These are phyloP conservation scores for Prunus yedoensis DNA, from an alignment of 331 rosid species.

Conservation along the genomic window DNA sequence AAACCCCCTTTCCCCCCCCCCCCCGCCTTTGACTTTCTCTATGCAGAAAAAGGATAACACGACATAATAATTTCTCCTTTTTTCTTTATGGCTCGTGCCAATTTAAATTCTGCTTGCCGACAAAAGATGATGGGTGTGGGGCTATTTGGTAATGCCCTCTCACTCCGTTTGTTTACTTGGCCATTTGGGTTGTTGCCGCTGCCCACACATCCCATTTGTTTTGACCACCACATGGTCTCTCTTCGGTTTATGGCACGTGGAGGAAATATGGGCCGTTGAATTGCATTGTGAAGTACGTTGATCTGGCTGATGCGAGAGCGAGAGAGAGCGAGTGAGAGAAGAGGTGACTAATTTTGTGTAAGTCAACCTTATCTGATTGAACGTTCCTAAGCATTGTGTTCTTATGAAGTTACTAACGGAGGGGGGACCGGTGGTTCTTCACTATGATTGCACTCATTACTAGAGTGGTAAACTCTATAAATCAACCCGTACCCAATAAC, in stretches of 20 bases:
- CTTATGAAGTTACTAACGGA: neutral
- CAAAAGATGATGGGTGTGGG: conserved; percentile 15
- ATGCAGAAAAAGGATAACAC: neutral
- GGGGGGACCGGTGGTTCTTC: neutral
- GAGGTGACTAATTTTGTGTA: neutral
- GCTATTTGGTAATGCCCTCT: neutral
- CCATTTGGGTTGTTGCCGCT: neutral
- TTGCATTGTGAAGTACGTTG: neutral
- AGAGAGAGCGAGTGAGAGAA: no score
- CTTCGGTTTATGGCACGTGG: conserved; percentile 2
- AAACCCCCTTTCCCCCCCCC: no score
- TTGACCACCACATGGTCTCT: conserved; percentile 6
- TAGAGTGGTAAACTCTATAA: neutral
- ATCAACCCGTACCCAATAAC: neutral
- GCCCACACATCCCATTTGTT: neutral
- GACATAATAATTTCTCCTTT: neutral
- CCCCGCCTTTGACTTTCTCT: conserved; percentile 36
- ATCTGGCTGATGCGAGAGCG: neutral
- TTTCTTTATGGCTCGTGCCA: conserved; percentile 13
- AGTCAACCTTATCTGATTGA: no score
- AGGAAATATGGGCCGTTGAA: neutral
- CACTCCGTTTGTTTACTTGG: neutral
- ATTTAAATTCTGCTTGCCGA: conserved; percentile 9
- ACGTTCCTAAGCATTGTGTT: no score
- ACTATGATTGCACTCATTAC: conserved; percentile 6